phyloP scores from a whole-genome alignment of 2,329 filamentous ascomycete species.

The Fusarium sp. region DNA sequence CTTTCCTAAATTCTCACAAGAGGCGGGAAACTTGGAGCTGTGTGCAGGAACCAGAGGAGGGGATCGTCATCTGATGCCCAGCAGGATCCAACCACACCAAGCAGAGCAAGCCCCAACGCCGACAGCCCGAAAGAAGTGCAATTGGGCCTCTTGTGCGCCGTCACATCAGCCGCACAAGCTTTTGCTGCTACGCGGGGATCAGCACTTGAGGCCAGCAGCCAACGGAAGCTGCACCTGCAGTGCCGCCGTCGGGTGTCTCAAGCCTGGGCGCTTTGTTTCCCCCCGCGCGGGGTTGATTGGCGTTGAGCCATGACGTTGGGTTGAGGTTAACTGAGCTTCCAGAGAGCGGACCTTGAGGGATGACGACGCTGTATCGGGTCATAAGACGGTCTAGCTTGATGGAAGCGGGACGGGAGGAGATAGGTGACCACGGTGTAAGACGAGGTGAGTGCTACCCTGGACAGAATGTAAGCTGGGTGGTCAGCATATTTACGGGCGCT shows the following conservation, averaged over 20 bases:
- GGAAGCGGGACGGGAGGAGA: not conserved
- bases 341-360: not conserved
- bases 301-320: slow-evolving; percentile 46
- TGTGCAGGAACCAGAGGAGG: slow-evolving; percentile 30
- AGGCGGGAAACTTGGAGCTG: not conserved
- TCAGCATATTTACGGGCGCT: not conserved
- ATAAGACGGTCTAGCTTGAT: not conserved
- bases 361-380: not conserved
- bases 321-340: slow-evolving; percentile 28
- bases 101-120: not conserved
- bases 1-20: not conserved
- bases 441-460: not conserved
- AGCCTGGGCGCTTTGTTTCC: not conserved
- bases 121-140: slow-evolving; percentile 16
- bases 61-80: slow-evolving; percentile 43
- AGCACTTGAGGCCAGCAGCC: not conserved
- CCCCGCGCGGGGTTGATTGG: slow-evolving; percentile 15
- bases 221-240: not conserved
- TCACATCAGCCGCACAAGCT: not conserved
- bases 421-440: not conserved
- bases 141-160: slow-evolving; percentile 3
- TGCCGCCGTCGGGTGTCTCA: no score
- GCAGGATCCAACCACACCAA: slow-evolving; percentile 24
- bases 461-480: not conserved
- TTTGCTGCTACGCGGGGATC: not conserved